phyloP scores from a whole-genome alignment of 345 rosid genomes.

The Populus ilicifolia region DNA sequence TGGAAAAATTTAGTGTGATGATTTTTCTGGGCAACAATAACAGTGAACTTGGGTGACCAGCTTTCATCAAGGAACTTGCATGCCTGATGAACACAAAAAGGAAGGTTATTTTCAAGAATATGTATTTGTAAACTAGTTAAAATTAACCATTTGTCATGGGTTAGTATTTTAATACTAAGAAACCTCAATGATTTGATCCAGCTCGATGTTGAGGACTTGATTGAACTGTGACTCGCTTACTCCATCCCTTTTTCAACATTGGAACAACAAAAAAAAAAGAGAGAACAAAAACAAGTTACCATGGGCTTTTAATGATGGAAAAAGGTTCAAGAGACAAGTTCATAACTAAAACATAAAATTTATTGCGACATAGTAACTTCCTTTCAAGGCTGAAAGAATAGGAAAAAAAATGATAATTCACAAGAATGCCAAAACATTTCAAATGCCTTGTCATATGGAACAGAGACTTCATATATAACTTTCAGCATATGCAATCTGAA shows the following conservation, averaged over 20 bases:
- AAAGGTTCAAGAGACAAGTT: not conserved
- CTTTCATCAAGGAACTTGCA: slow-evolving; percentile 23
- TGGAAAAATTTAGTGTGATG: slow-evolving; percentile 25
- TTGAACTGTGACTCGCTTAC: slow-evolving; percentile 29
- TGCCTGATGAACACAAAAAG: not conserved
- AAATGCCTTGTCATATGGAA: not conserved
- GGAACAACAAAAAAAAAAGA: not conserved
- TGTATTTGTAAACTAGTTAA: not conserved
- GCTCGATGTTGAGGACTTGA: slow-evolving; percentile 27
- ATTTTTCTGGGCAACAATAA: slow-evolving; percentile 21
- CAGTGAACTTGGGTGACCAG: slow-evolving; percentile 23
- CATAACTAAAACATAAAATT: not conserved
- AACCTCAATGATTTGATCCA: slow-evolving; percentile 24
- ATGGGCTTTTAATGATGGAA: not conserved
- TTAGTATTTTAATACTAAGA: not conserved
- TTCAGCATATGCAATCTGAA: not conserved
- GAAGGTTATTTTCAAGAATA: not conserved
- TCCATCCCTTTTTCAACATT: slow-evolving; percentile 18
- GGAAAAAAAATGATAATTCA: too few species aligned
- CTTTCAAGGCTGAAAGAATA: not conserved
- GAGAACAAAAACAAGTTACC: not conserved
- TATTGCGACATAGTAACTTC: not conserved
- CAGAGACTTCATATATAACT: not conserved
- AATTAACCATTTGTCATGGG: not conserved
- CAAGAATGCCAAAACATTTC: not conserved